Evolutionary conservation across 371 early-diverging fungal genomes (phyloP), one percentile per base, ranked within the genome.

Genomic region (Rhizopus delemar): DNA sequence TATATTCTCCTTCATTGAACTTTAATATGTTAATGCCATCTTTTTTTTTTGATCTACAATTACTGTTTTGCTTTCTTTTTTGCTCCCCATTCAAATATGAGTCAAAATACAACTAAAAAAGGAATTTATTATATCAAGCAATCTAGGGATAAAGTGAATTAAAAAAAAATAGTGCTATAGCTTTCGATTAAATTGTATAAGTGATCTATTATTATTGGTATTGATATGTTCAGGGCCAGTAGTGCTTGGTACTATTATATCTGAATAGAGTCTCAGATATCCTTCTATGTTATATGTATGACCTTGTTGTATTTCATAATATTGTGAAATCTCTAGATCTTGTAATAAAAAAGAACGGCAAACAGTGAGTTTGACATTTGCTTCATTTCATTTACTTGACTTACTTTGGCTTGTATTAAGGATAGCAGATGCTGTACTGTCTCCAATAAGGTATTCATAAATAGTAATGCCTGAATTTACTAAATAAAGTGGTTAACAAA

Each of bases 91-190:
- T 22, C 22, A 22, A 22, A 22, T 22, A 22, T 22, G 22, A 22
- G 22, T 22, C 22, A 22, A 22, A 22, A 22, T 77, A 12, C 71
- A 71, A 41, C 39, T 75, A 8, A 74, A 75, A 41, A 70, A 71
- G 45, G 65, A 70, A 7, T 46, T 78, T 1, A 67, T 68, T 13
- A 65, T 71, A 29, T 59, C 75, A 32, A 55, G 61, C 13, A 65
- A 67, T 33, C 48, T 57, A 7, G 78, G 50, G 12, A 35, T 5
- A 54, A 78, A 55, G 63, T 64, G 5, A 52, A 61, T 22, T 39
- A 62, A 22, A 71, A 75, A 57, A 75, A 75, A 61, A 61, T 65
- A 12, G 65, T 62, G 5, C 15, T 71, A 28, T 68, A 65, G 59
- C 13, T 38, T 43, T 43, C 43, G 43, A 43, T 15, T 43, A 43